Evolutionary conservation across 306 rosid species (phyloP), one percentile per base, ranked within the genome.

Genomic region (Pterocarpus macrocarpus): DNA sequence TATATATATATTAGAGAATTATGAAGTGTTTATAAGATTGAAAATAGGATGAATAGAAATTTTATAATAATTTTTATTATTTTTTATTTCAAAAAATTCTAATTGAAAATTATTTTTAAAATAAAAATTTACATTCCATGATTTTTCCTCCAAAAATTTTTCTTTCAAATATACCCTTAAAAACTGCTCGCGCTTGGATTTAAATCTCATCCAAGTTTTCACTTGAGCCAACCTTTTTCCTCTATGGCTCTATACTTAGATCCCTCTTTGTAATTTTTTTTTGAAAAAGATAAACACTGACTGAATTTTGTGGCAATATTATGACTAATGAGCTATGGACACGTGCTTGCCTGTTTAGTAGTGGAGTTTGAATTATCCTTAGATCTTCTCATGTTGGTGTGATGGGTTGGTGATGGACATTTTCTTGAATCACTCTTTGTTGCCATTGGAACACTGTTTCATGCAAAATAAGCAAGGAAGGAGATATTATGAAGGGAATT

Each of bases 301-400:
- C 43, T 3, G 41, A 38, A 35, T 7, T 0, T 5, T 14, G 39
- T 1, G 47, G 58, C 44, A 65, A 45, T 56, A 64, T 12, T 50
- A 71, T 9, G 17, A 39, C 73, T 7, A 63, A 68, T 79, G 73
- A 61, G 47, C 5, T 30, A 73, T 2, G 3, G 80, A 79, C 82
- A 53, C 76, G 63, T 77, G 71, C 9, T 15, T 8, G 61, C 30
- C 4, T 55, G 2, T 55, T 13, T 64, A 38, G 47, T 56, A 47
- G 82, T 83, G 83, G 83, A 76, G 59, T 71, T 64, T 82, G 69
- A 81, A 67, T 65, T 56, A 73, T 74, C 78, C 41, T 74, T 44
- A 30, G 84, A 81, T 81, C 49, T 80, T 73, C 61, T 68, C 10
- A 15, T 73, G 72, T 53, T 55, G 77, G 62, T 77, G 69, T 33